Percentiles rank a stretch among this genome's conserved stretches.
phyloP scores from a whole-genome alignment of 768 basidiomycete genomes.

The Amanita pallidorosea region DNA sequence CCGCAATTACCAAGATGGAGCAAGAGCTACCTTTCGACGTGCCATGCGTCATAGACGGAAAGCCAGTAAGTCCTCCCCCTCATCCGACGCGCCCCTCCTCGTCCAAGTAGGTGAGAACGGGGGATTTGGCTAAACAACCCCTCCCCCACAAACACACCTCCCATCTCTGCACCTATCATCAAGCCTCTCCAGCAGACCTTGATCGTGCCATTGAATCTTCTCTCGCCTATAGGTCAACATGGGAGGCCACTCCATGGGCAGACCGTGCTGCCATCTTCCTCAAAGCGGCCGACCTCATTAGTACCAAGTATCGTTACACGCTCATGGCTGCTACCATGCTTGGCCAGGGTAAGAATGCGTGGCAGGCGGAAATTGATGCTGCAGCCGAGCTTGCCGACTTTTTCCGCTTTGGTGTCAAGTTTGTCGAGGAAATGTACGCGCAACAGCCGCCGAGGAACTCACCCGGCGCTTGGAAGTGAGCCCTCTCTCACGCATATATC shows the following conservation, averaged over 20 bases:
- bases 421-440: slow-evolving; percentile 88
- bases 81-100: neutral
- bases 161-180: slow-evolving; percentile 78
- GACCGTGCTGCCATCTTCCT: slow-evolving; percentile 98
- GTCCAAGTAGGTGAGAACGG: slow-evolving; percentile 59
- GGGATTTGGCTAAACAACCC: slow-evolving; percentile 65
- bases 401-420: slow-evolving; percentile 94
- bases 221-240: slow-evolving; percentile 73
- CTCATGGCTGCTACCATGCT: slow-evolving; percentile 95
- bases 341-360: slow-evolving; percentile 97
- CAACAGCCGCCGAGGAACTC: slow-evolving; percentile 87
- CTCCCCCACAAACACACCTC: slow-evolving; percentile 81
- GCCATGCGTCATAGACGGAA: slow-evolving; percentile 87
- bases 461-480: slow-evolving; percentile 90
- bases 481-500: slow-evolving; percentile 8
- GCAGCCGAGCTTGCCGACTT: slow-evolving; percentile 96
- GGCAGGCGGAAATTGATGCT: slow-evolving; percentile 99
- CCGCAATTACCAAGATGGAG: slow-evolving; percentile 72
- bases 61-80: slow-evolving; percentile 34
- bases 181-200: slow-evolving; percentile 73
- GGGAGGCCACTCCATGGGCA: slow-evolving; percentile 95
- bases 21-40: slow-evolving; percentile 82
- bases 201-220: slow-evolving; percentile 78
- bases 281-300: slow-evolving; percentile 92
- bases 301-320: slow-evolving; percentile 93